Base-by-base conservation (phyloP, 495 filamentous ascomycete species). In the Hypoxylon lienhwacheense region DNA sequence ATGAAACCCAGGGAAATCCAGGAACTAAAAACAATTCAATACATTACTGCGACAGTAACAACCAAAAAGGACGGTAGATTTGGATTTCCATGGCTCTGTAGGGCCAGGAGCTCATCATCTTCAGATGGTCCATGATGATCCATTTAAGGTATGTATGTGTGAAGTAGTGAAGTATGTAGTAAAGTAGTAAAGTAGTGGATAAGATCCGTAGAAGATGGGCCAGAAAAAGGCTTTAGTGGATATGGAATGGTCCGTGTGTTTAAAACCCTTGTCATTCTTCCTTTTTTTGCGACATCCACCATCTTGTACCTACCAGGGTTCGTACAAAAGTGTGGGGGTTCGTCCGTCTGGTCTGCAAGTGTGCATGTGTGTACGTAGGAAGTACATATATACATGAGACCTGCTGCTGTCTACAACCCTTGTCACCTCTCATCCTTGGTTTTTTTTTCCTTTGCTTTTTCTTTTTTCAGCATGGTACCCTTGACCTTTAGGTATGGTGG, bases 301-400 rank as follows among this genome's bases (percentile, higher is more conserved):
- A 16, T 22, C 19, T 33, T 20, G 20, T 12, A 17, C 39, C 28
- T 39, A n/a, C 56, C 32, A 59, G 54, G 53, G 54, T 58, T 58
- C 54, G 58, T 36, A 58, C 59, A 31, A 42, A 47, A 57, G 59
- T 63, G 59, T 63, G 59, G 59, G 59, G 59, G 59, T 63, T 63
- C 54, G 37, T 43, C 43, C 57, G 41, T 55, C 47, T 57, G 53
- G 34, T 45, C 53, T n/a, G n/a, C n/a, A n/a, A n/a, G n/a, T n/a
- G n/a, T n/a, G n/a, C n/a, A n/a, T n/a, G n/a, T n/a, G n/a, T n/a
- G n/a, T n/a, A n/a, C n/a, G n/a, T n/a, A n/a, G n/a, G n/a, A n/a
- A n/a, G n/a, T n/a, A n/a, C n/a, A n/a, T n/a, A n/a, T n/a, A n/a
- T n/a, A n/a, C n/a, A n/a, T n/a, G n/a, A n/a, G n/a, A n/a, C n/a